phyloP scores from a whole-genome alignment of 306 rosid species.

The Ammopiptanthus mongolicus region DNA sequence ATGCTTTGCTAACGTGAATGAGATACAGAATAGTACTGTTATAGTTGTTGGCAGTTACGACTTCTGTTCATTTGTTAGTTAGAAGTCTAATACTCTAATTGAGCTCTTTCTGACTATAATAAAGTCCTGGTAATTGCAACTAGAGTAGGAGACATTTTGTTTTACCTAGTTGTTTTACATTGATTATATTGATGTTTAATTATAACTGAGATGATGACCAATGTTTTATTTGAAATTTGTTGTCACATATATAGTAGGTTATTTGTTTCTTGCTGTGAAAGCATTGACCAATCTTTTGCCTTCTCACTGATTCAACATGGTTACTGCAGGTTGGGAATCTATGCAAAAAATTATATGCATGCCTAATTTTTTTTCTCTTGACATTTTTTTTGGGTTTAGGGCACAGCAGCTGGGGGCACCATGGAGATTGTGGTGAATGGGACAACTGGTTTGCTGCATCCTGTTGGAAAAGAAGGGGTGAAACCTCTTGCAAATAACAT shows the following conservation, averaged over 20 bases:
- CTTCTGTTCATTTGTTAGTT: not conserved
- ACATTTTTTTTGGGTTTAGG: conserved; percentile 30
- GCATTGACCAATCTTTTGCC: not conserved
- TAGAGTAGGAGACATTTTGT: not conserved
- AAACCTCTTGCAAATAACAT: conserved; percentile 67
- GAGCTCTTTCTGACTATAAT: not conserved
- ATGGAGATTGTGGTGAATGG: conserved; percentile 87
- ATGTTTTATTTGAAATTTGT: not conserved
- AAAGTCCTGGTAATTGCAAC: not conserved
- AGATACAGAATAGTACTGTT: not conserved
- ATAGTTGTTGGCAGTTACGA: not conserved
- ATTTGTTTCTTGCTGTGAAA: not conserved
- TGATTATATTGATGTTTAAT: not conserved
- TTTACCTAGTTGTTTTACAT: not conserved
- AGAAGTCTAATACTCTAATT: not conserved
- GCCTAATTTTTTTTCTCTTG: not conserved
- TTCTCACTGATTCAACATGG: not conserved
- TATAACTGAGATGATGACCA: not conserved
- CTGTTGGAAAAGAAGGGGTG: conserved; percentile 71
- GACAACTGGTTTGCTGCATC: conserved; percentile 76
- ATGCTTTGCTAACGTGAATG: not conserved
- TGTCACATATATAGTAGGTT: not conserved
- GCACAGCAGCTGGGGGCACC: conserved; percentile 93
- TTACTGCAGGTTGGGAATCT: not conserved
- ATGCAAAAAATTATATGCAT: not conserved